A percentile compares a stretch with the other conserved stretches of the same genome.
Evolutionary conservation across 2,329 filamentous ascomycete genomes (phyloP).

Genomic region (Fusarium sp.): DNA sequence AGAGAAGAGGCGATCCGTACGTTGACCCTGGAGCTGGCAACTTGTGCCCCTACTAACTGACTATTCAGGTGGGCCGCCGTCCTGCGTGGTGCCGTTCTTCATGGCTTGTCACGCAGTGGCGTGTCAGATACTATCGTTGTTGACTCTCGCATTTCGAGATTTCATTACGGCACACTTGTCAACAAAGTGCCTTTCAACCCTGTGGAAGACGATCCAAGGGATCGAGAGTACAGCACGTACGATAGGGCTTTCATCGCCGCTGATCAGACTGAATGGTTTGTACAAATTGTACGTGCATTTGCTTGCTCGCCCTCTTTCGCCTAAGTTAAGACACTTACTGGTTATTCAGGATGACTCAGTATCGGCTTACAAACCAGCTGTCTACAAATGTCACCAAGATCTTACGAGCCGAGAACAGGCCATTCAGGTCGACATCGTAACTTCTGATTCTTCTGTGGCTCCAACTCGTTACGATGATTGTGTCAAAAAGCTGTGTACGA

Average conservation of each 20-base stretch:
- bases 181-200: constrained; percentile 32
- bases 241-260: constrained; percentile 29
- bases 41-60: background rate
- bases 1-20: constrained; percentile 51
- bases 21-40: constrained; percentile 12
- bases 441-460: constrained; percentile 14
- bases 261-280: constrained; percentile 52
- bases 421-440: constrained; percentile 28
- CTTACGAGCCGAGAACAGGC: background rate
- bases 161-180: constrained; percentile 48
- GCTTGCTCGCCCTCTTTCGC: background rate
- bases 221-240: constrained; percentile 40
- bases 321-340: background rate
- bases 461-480: constrained; percentile 18
- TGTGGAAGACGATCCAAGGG: constrained; percentile 27
- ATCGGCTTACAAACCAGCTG: constrained; percentile 7
- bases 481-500: constrained; percentile 37
- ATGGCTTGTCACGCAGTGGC: constrained; percentile 37
- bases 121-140: constrained; percentile 31
- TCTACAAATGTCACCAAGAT: constrained; percentile 28
- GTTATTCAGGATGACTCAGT: constrained; percentile 33
- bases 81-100: constrained; percentile 52
- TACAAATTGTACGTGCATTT: constrained; percentile 36
- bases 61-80: constrained; percentile 53
- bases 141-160: constrained; percentile 48